Evolutionary conservation across 2,329 filamentous ascomycete genomes (phyloP), one percentile per base, ranked within the genome.

Genomic region (Zymoseptoria passerinii): DNA sequence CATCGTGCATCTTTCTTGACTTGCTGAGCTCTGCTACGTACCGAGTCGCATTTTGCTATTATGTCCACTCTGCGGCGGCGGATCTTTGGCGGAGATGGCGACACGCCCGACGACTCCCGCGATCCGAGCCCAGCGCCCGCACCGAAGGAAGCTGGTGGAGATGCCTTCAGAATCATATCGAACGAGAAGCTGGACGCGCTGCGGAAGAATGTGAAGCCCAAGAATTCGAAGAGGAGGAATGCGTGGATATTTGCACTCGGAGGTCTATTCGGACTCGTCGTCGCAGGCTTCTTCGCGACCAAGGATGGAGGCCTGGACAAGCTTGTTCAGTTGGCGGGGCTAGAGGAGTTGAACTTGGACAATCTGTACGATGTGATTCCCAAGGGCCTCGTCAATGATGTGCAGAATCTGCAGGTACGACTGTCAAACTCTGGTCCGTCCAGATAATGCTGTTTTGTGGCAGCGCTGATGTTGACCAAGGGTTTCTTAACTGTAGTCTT

Each of bases 251-350:
- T 99, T 74, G 77, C 87, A 8, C 79, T 99, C 19, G 94, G 94
- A 29, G 90, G 91, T 48, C 69, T 99, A n/a, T 92, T 94, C 67
- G 94, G 94, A 10, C 82, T 99, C 57, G 77, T 95, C n/a, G 81
- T 87, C 2, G 94, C 94, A 1, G 87, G 91, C 28, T 91, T 96
- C 74, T 94, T 99, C 67, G 92, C 92, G 28, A 87, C 88, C 65
- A 89, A 82, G 72, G 94, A 92, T 74, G 91, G 96, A 70, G 61
- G 65, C 18, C 35, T 72, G 52, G 68, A 71, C 54, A 65, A 66
- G 57, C 81, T 97, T 62, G 92, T 96, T 63, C 90, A 90, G 61
- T 80, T 96, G 63, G 89, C 92, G 58, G 79, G 89, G 52, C 69
- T 87, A 63, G 77, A 82, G 69, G 82, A 86, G 62, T 72, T 89